Percentiles rank a stretch among this genome's conserved stretches.
Conservation (phyloP, 345 rosid genomes). For the Murraya koenigii region DNA sequence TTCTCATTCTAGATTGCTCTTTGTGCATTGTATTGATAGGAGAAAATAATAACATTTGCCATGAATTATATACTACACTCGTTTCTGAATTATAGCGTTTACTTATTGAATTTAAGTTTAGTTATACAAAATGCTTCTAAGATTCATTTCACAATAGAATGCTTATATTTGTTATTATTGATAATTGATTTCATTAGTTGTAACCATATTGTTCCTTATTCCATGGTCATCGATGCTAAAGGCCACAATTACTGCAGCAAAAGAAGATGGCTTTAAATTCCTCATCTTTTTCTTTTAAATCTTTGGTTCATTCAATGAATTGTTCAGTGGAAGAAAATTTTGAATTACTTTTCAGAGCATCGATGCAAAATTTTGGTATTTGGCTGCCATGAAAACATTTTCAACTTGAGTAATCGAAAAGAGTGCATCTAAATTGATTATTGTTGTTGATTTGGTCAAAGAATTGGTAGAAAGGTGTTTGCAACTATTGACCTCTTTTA, state of each 20-base stretch:
- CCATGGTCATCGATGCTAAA: neutral
- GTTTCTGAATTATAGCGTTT: neutral
- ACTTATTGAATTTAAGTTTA: neutral
- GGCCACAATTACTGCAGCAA: neutral
- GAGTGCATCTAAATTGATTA: neutral
- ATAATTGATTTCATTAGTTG: neutral
- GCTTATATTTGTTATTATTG: neutral
- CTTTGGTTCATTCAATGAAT: neutral
- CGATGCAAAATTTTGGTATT: neutral
- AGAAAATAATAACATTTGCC: conserved; percentile 2
- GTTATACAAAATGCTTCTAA: neutral
- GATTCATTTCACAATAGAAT: neutral
- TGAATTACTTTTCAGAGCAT: neutral
- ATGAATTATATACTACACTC: neutral
- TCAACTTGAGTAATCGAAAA: neutral
- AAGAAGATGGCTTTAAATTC: neutral
- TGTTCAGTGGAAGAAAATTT: neutral
- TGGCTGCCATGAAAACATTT: neutral
- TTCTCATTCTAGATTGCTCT: neutral
- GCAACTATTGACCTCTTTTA: neutral
- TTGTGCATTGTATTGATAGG: conserved; percentile 9
- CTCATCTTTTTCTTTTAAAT: neutral
- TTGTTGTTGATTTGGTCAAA: neutral
- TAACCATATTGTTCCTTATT: neutral
- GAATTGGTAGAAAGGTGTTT: neutral